Evolutionary conservation across 768 basidiomycete species (phyloP).

Genomic region (Kwoniella pini): DNA sequence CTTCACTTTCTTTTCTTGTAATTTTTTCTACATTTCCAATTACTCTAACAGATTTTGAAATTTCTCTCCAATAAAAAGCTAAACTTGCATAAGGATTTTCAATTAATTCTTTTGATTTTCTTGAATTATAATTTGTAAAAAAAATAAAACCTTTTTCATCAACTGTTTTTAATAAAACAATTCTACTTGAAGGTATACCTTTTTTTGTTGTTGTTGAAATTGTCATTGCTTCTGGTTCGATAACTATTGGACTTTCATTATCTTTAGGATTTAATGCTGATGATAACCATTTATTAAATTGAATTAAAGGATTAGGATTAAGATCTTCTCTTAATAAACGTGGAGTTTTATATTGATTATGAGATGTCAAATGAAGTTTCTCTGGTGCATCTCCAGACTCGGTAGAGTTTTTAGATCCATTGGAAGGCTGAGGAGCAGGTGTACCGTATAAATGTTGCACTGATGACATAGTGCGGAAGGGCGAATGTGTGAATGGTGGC

Average conservation of each 20-base stretch:
- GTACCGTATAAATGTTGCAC: slow-evolving; percentile 17
- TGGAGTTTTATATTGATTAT: slow-evolving; percentile 72
- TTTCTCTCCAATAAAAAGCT: slow-evolving; percentile 88
- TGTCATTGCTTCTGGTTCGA: slow-evolving; percentile 92
- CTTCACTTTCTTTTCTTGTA: slow-evolving; percentile 68
- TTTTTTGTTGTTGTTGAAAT: slow-evolving; percentile 57
- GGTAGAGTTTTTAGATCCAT: background rate
- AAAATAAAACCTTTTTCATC: slow-evolving; percentile 85
- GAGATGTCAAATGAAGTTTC: slow-evolving; percentile 63
- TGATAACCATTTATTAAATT: slow-evolving; percentile 86
- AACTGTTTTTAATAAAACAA: slow-evolving; percentile 88
- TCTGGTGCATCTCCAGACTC: background rate
- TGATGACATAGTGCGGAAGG: background rate
- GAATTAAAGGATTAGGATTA: slow-evolving; percentile 69
- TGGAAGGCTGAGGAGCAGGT: slow-evolving; percentile 16
- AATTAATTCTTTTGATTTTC: slow-evolving; percentile 79
- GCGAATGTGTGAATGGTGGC: background rate
- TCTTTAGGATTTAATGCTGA: slow-evolving; percentile 54
- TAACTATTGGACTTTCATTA: slow-evolving; percentile 58
- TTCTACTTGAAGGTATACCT: slow-evolving; percentile 81
- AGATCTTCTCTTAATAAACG: slow-evolving; percentile 68
- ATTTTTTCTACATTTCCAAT: slow-evolving; percentile 83
- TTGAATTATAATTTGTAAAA: slow-evolving; percentile 93
- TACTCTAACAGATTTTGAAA: slow-evolving; percentile 76
- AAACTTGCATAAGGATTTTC: slow-evolving; percentile 78